phyloP scores from a whole-genome alignment of 352 stramenopile genomes.

The Peronosclerospora sorghi region DNA sequence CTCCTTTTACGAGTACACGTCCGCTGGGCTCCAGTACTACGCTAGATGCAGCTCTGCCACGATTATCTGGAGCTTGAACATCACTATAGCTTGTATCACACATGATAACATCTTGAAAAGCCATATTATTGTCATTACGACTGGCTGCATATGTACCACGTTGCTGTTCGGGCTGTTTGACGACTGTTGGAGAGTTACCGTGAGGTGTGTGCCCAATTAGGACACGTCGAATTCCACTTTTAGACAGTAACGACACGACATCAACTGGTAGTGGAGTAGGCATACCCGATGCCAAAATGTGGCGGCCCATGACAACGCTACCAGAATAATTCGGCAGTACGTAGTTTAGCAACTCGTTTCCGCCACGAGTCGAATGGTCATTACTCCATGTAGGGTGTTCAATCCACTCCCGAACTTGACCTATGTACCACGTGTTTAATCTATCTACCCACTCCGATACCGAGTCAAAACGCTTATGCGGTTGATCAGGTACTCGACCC shows the following conservation, averaged over 20 bases:
- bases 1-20: slow-evolving; percentile 35
- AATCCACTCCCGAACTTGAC: slow-evolving; percentile 70
- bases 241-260: slow-evolving; percentile 41
- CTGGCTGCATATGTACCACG: slow-evolving; percentile 5
- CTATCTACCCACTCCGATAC: slow-evolving; percentile 47
- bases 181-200: slow-evolving; percentile 84
- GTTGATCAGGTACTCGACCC: slow-evolving; percentile 55
- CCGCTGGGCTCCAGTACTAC: slow-evolving; percentile 58
- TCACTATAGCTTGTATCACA: slow-evolving; percentile 91
- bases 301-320: slow-evolving; percentile 68
- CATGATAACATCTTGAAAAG: slow-evolving; percentile 80
- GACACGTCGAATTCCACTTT: slow-evolving; percentile 72
- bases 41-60: slow-evolving; percentile 63
- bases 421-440: slow-evolving; percentile 79
- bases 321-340: slow-evolving; percentile 41
- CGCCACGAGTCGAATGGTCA: slow-evolving; percentile 41
- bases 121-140: slow-evolving; percentile 4
- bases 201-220: slow-evolving; percentile 90
- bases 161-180: slow-evolving; percentile 34
- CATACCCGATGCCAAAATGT: slow-evolving; percentile 72
- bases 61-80: slow-evolving; percentile 50
- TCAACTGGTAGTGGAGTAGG: slow-evolving; percentile 30
- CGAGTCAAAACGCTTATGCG: slow-evolving; percentile 19
- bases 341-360: slow-evolving; percentile 62
- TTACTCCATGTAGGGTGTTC: slow-evolving; percentile 61